A percentile compares a stretch with the other conserved stretches of the same genome.
These are phyloP conservation scores for Excoecaria agallocha DNA, from an alignment of 345 rosid species.

Conservation along the genomic window DNA sequence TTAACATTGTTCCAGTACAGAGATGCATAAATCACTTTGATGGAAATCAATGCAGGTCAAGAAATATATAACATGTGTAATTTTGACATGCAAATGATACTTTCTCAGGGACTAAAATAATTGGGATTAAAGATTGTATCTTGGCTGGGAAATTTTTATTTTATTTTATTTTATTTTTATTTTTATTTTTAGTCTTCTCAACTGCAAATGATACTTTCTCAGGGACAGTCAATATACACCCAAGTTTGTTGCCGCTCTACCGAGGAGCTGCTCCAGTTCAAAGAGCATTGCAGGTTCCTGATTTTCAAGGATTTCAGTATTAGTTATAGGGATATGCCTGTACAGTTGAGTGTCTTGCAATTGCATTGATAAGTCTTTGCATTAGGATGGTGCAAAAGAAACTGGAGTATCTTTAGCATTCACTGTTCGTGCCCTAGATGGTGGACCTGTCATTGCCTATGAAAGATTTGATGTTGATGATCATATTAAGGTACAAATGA, in stretches of 20 bases:
- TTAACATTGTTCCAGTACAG: too few relatives aligned
- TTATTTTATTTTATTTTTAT: too few relatives aligned
- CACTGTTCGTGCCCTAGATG: slow-evolving; percentile 78
- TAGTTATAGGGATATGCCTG: neutral
- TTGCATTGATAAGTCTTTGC: slow-evolving; percentile 25
- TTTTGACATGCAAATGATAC: too few relatives aligned
- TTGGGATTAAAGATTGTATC: too few relatives aligned
- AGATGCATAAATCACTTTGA: too few relatives aligned
- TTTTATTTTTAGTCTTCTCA: neutral
- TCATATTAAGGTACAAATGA: slow-evolving; percentile 62
- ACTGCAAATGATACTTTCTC: slow-evolving; percentile 18
- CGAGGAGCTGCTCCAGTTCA: slow-evolving; percentile 99
- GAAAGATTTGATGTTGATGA: slow-evolving; percentile 61
- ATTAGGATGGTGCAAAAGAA: slow-evolving; percentile 80
- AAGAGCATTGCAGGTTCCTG: slow-evolving; percentile 71
- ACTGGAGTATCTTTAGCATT: slow-evolving; percentile 94
- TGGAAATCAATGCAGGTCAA: too few relatives aligned
- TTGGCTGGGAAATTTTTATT: too few relatives aligned
- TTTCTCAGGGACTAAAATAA: too few relatives aligned
- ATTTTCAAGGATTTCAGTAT: slow-evolving; percentile 4
- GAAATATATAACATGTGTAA: too few relatives aligned
- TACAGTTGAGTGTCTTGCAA: slow-evolving; percentile 12
- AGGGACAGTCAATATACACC: slow-evolving; percentile 97
- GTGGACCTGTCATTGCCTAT: slow-evolving; percentile 83
- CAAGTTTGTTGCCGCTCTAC: slow-evolving; percentile 78